Conservation (phyloP, 192 early-diverging fungal genomes). For the Coemansia sp. region DNA sequence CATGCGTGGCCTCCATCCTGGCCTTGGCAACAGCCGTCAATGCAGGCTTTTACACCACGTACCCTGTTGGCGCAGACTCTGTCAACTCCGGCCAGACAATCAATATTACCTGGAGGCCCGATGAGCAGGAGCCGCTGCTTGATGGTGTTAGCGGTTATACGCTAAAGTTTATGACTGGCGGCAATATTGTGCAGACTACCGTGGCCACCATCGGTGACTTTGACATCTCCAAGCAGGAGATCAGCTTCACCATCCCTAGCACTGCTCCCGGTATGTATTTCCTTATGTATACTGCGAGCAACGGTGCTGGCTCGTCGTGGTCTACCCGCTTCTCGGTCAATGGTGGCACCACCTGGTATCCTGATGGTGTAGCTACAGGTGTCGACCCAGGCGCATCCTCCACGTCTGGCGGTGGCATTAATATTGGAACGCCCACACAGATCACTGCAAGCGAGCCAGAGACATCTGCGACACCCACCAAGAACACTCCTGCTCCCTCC, state of each 20-base stretch:
- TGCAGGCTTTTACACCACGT: constrained; percentile 55
- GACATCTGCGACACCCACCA: background rate
- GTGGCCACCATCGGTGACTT: constrained; percentile 48
- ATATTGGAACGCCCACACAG: constrained; percentile 22
- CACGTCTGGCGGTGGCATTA: constrained; percentile 3
- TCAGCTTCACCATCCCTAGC: constrained; percentile 46
- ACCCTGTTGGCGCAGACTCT: constrained; percentile 42
- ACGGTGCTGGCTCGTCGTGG: constrained; percentile 50
- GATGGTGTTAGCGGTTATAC: constrained; percentile 32
- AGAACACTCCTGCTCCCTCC: background rate
- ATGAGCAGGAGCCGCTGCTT: constrained; percentile 29
- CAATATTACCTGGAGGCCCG: constrained; percentile 38
- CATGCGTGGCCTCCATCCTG: constrained; percentile 29
- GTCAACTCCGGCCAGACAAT: constrained; percentile 46
- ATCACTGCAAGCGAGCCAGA: background rate
- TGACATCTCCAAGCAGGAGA: constrained; percentile 26
- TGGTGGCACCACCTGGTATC: constrained; percentile 52
- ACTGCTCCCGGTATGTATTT: constrained; percentile 56
- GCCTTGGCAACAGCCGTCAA: constrained; percentile 40
- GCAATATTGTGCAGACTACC: constrained; percentile 51
- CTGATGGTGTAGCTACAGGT: constrained; percentile 49
- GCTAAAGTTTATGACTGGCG: constrained; percentile 54
- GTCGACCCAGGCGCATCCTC: constrained; percentile 35
- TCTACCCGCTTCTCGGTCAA: constrained; percentile 52
- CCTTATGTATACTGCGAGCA: constrained; percentile 49